phyloP scores from a whole-genome alignment of 257 asterid species.

The Solanum neorickii region DNA sequence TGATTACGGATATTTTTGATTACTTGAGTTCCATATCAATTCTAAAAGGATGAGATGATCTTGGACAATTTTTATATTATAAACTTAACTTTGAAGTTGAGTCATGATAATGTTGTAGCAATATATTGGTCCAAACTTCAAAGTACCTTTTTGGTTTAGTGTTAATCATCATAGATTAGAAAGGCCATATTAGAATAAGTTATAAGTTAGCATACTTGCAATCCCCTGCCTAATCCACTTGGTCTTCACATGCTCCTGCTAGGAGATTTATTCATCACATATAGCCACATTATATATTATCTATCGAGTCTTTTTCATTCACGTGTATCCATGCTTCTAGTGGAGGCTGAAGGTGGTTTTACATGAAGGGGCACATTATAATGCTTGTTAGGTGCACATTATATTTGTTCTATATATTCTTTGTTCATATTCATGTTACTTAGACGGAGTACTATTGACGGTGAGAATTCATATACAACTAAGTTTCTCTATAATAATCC shows the following conservation, averaged over 20 bases:
- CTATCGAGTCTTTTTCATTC: constrained; percentile 4
- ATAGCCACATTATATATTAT: constrained; percentile 2
- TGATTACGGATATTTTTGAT: not conserved
- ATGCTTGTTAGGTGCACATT: not conserved
- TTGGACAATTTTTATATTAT: rapidly evolving
- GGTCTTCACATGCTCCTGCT: constrained; percentile 35
- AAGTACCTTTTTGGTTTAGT: not conserved
- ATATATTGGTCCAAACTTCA: not conserved
- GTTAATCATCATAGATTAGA: not conserved
- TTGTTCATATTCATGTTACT: not conserved
- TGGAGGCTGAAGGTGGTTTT: not conserved
- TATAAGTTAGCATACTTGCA: not conserved
- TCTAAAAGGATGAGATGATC: not conserved
- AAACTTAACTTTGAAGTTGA: not conserved
- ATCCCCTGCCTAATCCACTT: not conserved
- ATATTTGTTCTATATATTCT: not conserved
- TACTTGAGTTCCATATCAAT: not conserved
- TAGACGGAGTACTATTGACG: not conserved
- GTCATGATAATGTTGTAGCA: not conserved
- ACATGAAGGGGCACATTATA: not conserved
- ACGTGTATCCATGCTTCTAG: not conserved
- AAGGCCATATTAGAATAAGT: not conserved
- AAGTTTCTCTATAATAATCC: not conserved
- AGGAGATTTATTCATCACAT: constrained; percentile 25
- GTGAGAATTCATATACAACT: not conserved